Conservation (phyloP, 2,329 filamentous ascomycete genomes). For the Laburnicola sp. region DNA sequence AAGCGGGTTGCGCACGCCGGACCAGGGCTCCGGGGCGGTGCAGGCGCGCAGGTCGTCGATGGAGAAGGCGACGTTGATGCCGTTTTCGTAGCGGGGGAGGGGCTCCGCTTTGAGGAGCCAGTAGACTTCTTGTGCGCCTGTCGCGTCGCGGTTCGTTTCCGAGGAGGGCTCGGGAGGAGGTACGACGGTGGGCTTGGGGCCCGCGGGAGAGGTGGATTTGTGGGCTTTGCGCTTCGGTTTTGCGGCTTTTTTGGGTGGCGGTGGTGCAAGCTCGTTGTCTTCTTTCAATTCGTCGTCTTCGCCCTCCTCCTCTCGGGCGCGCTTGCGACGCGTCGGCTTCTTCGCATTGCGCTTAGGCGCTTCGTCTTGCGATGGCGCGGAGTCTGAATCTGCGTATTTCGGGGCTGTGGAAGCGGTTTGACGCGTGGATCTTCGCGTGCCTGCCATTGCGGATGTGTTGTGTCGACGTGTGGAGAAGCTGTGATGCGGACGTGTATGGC, state of each 20-base stretch:
- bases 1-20: constrained; percentile 61
- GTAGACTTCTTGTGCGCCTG: constrained; percentile 40
- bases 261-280: constrained; percentile 2
- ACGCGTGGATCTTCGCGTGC: constrained; percentile 37
- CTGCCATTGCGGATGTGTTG: constrained; percentile 25
- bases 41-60: constrained; percentile 83
- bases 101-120: constrained; percentile 67
- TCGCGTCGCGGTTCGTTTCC: constrained; percentile 30
- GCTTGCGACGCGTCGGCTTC: constrained; percentile 35
- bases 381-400: constrained; percentile 27
- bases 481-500: too few relatives aligned
- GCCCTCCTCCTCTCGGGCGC: constrained; percentile 24
- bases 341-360: constrained; percentile 25
- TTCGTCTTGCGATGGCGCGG: constrained; percentile 20
- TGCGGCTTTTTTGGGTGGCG: constrained; percentile 26
- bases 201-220: constrained; percentile 15
- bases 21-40: constrained; percentile 83
- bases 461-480: neutral
- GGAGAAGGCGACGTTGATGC: constrained; percentile 86
- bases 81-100: constrained; percentile 81
- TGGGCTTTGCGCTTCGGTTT: constrained; percentile 14
- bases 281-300: constrained; percentile 15
- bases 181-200: constrained; percentile 9
- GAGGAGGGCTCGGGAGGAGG: constrained; percentile 20
- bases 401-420: constrained; percentile 19